Percentiles rank a stretch among this genome's conserved stretches.
Conservation (phyloP, 164 flowering plant genomes). For the Tinospora cordifolia region DNA sequence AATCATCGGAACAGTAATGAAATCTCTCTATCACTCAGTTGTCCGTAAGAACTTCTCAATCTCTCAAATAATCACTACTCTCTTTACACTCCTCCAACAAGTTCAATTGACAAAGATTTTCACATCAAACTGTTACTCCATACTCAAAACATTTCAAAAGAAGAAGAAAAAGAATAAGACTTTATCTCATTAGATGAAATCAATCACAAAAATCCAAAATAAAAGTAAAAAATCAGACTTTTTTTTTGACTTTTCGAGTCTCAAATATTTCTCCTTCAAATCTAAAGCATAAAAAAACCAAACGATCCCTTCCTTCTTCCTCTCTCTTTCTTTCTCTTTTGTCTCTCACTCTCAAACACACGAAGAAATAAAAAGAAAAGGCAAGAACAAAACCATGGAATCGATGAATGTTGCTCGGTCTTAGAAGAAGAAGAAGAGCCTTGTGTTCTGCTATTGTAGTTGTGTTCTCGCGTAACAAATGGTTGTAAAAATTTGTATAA, state of each 20-base stretch:
- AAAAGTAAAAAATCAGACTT: neutral
- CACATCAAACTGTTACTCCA: no score
- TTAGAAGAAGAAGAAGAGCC: no score
- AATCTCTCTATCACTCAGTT: neutral
- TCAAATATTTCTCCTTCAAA: conserved; percentile 26
- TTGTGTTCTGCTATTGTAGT: no score
- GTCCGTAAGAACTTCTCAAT: neutral
- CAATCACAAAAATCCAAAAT: neutral
- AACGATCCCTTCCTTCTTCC: conserved; percentile 8
- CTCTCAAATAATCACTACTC: neutral
- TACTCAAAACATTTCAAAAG: no score
- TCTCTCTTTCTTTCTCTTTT: neutral
- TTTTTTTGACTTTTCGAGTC: neutral
- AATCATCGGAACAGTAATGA: neutral
- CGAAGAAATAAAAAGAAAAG: no score
- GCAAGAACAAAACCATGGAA: no score
- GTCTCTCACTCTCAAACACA: neutral
- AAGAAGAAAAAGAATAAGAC: conserved; percentile 5
- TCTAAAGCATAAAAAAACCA: conserved; percentile 24
- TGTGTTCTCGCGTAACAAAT: no score
- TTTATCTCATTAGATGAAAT: neutral
- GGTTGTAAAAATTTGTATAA: no score
- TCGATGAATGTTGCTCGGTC: no score
- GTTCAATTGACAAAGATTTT: conserved; percentile 1
- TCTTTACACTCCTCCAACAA: neutral